Evolutionary conservation across 441 rosid species (phyloP), one percentile per base, ranked within the genome.

Genomic region (Pelargonium fulgidum): DNA sequence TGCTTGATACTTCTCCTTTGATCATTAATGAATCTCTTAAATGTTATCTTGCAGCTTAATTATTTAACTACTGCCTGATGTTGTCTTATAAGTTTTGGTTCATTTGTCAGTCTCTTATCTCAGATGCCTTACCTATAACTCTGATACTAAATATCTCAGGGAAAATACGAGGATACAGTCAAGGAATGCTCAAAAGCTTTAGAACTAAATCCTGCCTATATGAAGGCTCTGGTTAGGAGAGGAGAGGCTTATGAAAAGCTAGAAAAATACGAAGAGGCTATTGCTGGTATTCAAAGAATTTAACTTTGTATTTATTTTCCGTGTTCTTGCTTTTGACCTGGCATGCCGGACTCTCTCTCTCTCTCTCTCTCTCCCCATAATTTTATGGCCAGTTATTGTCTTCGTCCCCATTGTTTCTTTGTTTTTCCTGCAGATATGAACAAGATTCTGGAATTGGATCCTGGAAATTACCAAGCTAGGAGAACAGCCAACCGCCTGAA

Each of bases 161-260:
- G 89, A 22, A 90, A 90, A 67, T 85, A 79, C 59, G 89, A 90
- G 77, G 93, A 94, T 62, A 83, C 97, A 1, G 72, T 90, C 75
- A 89, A 82, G 85, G 99, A 92, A 81, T 89, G 97, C 82, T 76
- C 87, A 9, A 88, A 88, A 67, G 95, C 98, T 3, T 73, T 90
- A 70, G 93, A 86, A 79, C 79, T 95, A 76, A 90, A 90, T 77
- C 81, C 96, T 63, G 76, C 81, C n/a, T 95, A 95, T 76, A 59
- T 77, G 69, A 92, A 95, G 83, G 96, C 92, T 71, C 72, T 89
- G 75, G 62, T 80, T 63, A 85, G 94, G 79, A 87, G 99, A 72
- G 89, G 82, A 65, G 97, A 92, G 72, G 96, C 97, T 48, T 86
- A 83, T 52, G 98, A 95, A 81, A 95, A 87, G 85, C 94, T 87